phyloP scores from a whole-genome alignment of 805 yeast genomes.

The Aciculoconidium aculeatum region DNA sequence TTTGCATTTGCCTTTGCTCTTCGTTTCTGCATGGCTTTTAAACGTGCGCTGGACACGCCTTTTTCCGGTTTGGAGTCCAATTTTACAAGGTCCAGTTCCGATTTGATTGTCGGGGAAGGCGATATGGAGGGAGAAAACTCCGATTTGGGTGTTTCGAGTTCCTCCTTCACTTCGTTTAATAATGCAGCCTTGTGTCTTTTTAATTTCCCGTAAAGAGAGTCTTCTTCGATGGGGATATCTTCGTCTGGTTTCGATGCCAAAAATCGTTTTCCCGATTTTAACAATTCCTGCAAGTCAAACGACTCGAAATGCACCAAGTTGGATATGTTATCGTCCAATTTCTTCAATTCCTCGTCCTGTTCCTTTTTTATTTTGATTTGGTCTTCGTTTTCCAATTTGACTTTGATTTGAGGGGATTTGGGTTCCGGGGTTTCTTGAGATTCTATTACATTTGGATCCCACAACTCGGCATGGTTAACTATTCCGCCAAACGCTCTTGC shows the following conservation, averaged over 20 bases:
- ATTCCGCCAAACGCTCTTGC: slow-evolving; percentile 94
- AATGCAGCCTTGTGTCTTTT: slow-evolving; percentile 45
- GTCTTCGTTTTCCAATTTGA: slow-evolving; percentile 21
- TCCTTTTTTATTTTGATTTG: slow-evolving; percentile 29
- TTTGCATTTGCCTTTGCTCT: slow-evolving; percentile 72
- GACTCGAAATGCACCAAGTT: slow-evolving; percentile 42
- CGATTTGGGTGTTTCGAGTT: slow-evolving; percentile 6
- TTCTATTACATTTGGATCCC: slow-evolving; percentile 68
- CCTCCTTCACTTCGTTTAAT: slow-evolving; percentile 14
- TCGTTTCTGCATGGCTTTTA: slow-evolving; percentile 92
- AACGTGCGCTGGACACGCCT: slow-evolving; percentile 58
- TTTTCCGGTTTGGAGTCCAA: slow-evolving; percentile 6
- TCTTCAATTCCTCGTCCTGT: slow-evolving; percentile 38
- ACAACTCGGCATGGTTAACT: slow-evolving; percentile 64
- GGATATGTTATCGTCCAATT: slow-evolving; percentile 34
- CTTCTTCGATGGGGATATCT: slow-evolving; percentile 28
- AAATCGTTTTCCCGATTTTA: slow-evolving; percentile 48
- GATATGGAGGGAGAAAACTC: slow-evolving; percentile 13
- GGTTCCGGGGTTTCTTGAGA: slow-evolving; percentile 1
- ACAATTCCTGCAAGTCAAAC: slow-evolving; percentile 45
- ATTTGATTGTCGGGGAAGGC: slow-evolving; percentile 13
- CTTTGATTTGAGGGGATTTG: slow-evolving; percentile 11
- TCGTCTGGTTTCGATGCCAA: slow-evolving; percentile 45
- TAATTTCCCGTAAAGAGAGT: slow-evolving; percentile 41
- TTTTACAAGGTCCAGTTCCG: slow-evolving; percentile 6